These are phyloP conservation scores for Lactarius indigo DNA, from an alignment of 768 basidiomycete species.

Conservation along the genomic window DNA sequence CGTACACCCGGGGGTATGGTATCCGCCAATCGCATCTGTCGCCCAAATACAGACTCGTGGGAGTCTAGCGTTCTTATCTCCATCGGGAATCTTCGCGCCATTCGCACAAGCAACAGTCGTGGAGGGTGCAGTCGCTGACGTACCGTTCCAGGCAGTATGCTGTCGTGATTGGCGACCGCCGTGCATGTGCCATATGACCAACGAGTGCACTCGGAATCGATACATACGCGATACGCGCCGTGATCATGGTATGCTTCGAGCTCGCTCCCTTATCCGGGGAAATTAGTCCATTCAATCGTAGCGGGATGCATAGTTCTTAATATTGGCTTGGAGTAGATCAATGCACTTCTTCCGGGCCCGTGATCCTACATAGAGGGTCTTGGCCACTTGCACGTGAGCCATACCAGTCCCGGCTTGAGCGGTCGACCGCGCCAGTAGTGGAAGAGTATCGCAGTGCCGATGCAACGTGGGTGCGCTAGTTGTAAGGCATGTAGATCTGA, in stretches of 20 bases:
- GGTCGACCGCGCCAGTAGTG: conserved; percentile 93
- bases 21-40: conserved; percentile 78
- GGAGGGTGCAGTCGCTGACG: too few relatives aligned
- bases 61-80: conserved; percentile 48
- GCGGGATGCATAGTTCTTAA: too few relatives aligned
- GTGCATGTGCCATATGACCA: conserved; percentile 14
- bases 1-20: conserved; percentile 73
- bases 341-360: too few relatives aligned
- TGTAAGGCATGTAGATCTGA: conserved; percentile 88
- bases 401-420: conserved; percentile 86
- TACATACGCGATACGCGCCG: conserved; percentile 74
- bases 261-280: too few relatives aligned
- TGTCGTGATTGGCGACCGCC: too few relatives aligned
- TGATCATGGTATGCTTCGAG: too few relatives aligned
- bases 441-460: conserved; percentile 87
- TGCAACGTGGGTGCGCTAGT: conserved; percentile 78
- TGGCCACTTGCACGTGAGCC: conserved; percentile 93
- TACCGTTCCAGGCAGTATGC: too few relatives aligned
- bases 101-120: conserved; percentile 60
- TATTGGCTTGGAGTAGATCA: conserved; percentile 78
- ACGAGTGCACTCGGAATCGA: conserved; percentile 9
- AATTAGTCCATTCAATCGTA: too few relatives aligned
- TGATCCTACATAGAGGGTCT: conserved; percentile 86
- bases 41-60: conserved; percentile 81
- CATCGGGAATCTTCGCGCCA: conserved; percentile 76